Base-by-base conservation (phyloP, 163 green algal species). In the Scenedesmus sp. region DNA sequence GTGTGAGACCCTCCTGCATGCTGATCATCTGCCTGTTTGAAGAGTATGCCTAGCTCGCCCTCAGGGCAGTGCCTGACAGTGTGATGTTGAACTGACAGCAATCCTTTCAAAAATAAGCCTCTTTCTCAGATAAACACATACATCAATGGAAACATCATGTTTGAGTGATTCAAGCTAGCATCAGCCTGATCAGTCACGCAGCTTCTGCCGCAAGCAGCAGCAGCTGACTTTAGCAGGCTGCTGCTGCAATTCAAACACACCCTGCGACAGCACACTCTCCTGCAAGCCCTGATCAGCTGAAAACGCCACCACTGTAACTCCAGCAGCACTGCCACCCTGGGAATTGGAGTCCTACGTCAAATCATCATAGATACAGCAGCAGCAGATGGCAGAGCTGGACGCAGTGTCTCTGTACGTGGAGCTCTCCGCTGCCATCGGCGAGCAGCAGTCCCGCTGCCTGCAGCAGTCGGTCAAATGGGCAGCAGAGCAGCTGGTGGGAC, bases 401-500 rank as follows among this genome's bases (percentile, higher is more conserved):
- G 54, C 87, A 20, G 73, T 90, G 23, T 67, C 73, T 1, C 67
- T 77, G 2, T 94, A 93, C 60, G 46, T 46, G 55, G 96, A 98
- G 91, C 92, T 98, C 8, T 93, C 88, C 8, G 86, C 91, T 57
- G 94, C 96, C 4, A 89, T 97, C 1, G 26, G 74, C 0, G 93
- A 97, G 64, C 94, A 96, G 20, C 88, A 83, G 13, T 77, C 26
- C 0, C 92, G 96, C 0, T 93, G 94, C 8, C 88, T 98, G 10
- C 62, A 91, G 18, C 87, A 92, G 12, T 90, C 95, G 0, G 94
- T 96, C 0, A 96, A 96, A 64, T 99, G 97, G 97, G 97, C 97
- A 12, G 95, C 96, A 54, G 94, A 98, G 82, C 96, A 97, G 90
- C 92, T 98, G 0, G 88, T 88, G 18, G 97, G 97, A 2, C 81